Evolutionary conservation across 345 rosid species (phyloP).

Genomic region (Syzygium grande): DNA sequence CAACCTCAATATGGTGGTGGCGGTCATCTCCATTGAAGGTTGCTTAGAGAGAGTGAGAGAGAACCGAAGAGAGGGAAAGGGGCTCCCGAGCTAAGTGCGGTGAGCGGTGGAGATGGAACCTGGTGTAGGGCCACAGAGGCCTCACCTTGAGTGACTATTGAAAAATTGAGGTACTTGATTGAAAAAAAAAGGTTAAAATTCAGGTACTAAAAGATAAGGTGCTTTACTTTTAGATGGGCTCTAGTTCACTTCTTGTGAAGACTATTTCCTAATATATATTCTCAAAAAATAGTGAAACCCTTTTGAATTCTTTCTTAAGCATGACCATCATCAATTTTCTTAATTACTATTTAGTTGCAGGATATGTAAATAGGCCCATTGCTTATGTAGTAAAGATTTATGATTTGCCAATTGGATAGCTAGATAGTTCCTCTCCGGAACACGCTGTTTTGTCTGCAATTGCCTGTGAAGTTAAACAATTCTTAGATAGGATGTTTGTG

Average conservation of each 20-base stretch:
- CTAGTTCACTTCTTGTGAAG: not conserved
- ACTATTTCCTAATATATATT: not conserved
- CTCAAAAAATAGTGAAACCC: not conserved
- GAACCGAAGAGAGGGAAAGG: not conserved
- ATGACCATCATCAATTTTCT: not conserved
- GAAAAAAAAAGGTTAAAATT: not conserved
- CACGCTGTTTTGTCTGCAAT: not conserved
- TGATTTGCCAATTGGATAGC: not conserved
- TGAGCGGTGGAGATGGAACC: not conserved
- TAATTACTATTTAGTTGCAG: not conserved
- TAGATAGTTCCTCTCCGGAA: not conserved
- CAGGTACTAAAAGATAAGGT: not conserved
- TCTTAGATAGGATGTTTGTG: not conserved
- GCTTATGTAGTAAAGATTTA: not conserved
- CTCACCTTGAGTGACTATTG: not conserved
- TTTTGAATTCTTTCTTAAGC: not conserved
- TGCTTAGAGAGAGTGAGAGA: not conserved
- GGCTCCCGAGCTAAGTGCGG: not conserved
- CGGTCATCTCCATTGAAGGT: not conserved
- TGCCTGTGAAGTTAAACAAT: not conserved
- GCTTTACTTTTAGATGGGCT: not conserved
- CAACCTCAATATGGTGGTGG: not conserved
- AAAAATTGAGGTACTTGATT: not conserved
- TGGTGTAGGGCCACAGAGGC: not conserved
- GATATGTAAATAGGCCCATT: not conserved